A percentile compares a stretch with the other conserved stretches of the same genome.
Evolutionary conservation across 2,329 filamentous ascomycete species (phyloP).

Genomic region (Septoria linicola): DNA sequence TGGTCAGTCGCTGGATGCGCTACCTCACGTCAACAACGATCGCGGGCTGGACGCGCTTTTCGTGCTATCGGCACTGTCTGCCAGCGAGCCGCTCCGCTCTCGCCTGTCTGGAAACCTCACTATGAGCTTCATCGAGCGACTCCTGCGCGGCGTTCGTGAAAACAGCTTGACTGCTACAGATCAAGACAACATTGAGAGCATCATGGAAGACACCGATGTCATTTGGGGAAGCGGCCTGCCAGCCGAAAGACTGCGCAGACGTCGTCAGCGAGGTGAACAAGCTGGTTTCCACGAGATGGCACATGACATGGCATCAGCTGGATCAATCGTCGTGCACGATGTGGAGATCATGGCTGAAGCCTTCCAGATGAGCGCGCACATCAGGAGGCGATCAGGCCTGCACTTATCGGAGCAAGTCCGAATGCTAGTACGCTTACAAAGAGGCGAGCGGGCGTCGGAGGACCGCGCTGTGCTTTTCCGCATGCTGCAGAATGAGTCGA

Average conservation of each 20-base stretch:
- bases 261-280: conserved; percentile 20
- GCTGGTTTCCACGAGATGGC: conserved; percentile 22
- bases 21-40: conserved; percentile 24
- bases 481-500: conserved; percentile 28
- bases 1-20: conserved; percentile 22
- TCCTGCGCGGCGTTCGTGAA: conserved; percentile 9
- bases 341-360: conserved; percentile 36
- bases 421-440: conserved; percentile 34
- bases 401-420: conserved; percentile 27
- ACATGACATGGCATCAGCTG: conserved; percentile 13
- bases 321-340: conserved; percentile 23
- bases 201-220: conserved; percentile 13
- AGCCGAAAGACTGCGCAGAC: conserved; percentile 23
- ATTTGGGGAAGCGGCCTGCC: conserved; percentile 23
- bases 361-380: conserved; percentile 32
- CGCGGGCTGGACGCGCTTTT: conserved; percentile 24
- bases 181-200: conserved; percentile 12
- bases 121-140: conserved; percentile 1
- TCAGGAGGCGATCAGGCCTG: conserved; percentile 28
- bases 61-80: conserved; percentile 16
- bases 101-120: conserved; percentile 1
- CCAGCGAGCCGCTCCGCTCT: conserved; percentile 11
- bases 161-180: conserved; percentile 17
- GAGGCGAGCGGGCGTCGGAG: conserved; percentile 24
- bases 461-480: conserved; percentile 27